Base-by-base conservation (phyloP, 192 early-diverging fungal species). In the Neocallimastix lanati region DNA sequence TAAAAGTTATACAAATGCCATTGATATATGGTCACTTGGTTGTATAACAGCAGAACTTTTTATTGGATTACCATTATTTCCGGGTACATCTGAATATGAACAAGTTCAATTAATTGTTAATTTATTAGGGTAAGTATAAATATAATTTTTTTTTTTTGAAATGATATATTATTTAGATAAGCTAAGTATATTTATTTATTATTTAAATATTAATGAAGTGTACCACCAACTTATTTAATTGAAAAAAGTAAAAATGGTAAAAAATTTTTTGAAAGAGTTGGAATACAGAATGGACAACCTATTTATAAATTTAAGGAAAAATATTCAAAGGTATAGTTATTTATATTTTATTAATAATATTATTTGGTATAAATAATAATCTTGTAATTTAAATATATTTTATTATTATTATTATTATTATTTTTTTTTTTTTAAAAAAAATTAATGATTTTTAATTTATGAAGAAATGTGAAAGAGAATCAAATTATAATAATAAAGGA, bases 21-120 rank as follows among this genome's bases (percentile, higher is more conserved):
- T 99, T 76, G 98, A 99, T 83, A 97, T 99, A 91, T 99, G 98
- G 98, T 97, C 96, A 29, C 84, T 98, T 13, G 98, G 98, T 0
- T 99, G 98, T 82, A 98, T 99, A 84, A 95, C 95, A 11, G 95
- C 93, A 4, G 98, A 99, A 84, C 86, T 99, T 27, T 96, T 93
- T 82, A 84, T 98, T 12, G 98, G 98, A 0, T 85, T 97, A 5
- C 98, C 98, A 0, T 84, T 99, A 78, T 98, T 99, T 82, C 96
- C 96, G 0, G 98, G 98, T 28, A 90, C 91, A 25, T 96, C 94
- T 58, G 96, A 99, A 84, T 97, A 98, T 84, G 96, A 99, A 84
- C 96, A 98, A 83, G 82, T 99, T 15, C 89, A 89, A 29, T 87
- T 96, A 15, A 99, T 99, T 80, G 90, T 97, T n/a, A 95, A 97